Conservation (phyloP, 352 stramenopile genomes). For the Phytophthora cactorum region DNA sequence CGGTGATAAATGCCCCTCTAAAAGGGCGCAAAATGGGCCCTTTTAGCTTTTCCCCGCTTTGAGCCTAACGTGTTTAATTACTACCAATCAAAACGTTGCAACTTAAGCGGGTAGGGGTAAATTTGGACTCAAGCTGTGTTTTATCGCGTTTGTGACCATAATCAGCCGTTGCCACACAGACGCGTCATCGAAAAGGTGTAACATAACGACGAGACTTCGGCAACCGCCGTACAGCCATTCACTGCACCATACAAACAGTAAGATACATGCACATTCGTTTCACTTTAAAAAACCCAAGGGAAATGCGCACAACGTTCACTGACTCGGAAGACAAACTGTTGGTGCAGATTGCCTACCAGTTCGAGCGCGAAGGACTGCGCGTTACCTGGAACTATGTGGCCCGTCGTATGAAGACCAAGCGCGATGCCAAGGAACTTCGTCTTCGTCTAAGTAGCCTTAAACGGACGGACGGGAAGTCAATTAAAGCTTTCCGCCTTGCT, state of each 20-base stretch:
- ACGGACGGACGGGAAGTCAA: conserved; percentile 13
- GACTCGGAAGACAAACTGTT: conserved; percentile 21
- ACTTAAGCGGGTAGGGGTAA: background rate
- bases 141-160: background rate
- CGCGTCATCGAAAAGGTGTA: background rate
- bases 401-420: conserved; percentile 28
- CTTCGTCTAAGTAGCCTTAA: conserved; percentile 23
- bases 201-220: background rate
- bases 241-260: conserved; percentile 1
- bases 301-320: conserved; percentile 16
- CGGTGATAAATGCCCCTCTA: background rate
- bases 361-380: conserved; percentile 8
- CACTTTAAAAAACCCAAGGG: background rate
- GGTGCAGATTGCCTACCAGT: conserved; percentile 14
- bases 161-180: background rate
- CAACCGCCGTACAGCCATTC: background rate
- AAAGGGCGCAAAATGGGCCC: background rate
- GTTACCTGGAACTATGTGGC: conserved; percentile 21
- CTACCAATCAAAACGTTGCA: background rate
- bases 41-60: background rate
- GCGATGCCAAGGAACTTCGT: conserved; percentile 9
- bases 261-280: conserved; percentile 5
- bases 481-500: conserved; percentile 13
- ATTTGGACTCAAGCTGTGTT: background rate
- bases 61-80: background rate